Evolutionary conservation across 2,329 filamentous ascomycete species (phyloP).

Genomic region (Pestalotiopsis sp.): DNA sequence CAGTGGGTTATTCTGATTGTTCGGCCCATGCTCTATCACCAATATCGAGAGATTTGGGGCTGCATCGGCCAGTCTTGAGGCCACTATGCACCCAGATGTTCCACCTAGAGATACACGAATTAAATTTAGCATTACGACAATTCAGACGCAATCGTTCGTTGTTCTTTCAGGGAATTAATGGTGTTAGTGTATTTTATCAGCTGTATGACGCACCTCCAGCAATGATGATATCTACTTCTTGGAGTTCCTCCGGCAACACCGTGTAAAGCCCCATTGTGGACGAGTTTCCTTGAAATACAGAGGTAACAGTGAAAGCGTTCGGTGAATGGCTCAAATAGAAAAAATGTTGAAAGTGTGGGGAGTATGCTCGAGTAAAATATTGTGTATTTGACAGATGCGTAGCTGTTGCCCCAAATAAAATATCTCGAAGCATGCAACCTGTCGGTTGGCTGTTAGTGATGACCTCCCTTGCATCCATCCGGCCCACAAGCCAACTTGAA

Average conservation of each 20-base stretch:
- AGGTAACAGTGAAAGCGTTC: neutral
- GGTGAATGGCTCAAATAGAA: too few relatives aligned
- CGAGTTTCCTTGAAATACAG: neutral
- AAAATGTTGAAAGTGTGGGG: too few relatives aligned
- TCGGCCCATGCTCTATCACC: neutral
- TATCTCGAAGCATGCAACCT: too few relatives aligned
- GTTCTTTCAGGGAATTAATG: neutral
- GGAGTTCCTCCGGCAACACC: neutral
- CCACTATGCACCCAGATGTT: neutral
- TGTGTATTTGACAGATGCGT: too few relatives aligned
- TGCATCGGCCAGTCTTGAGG: conserved; percentile 4
- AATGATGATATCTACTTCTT: neutral
- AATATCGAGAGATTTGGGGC: neutral
- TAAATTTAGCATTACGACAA: neutral
- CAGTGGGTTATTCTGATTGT: neutral
- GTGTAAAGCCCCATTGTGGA: neutral
- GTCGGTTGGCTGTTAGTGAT: too few relatives aligned
- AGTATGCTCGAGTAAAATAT: too few relatives aligned
- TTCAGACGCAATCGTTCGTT: neutral
- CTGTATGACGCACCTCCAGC: neutral
- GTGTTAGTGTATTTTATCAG: neutral
- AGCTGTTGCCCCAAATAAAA: too few relatives aligned
- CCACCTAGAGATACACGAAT: neutral
- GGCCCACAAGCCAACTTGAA: too few relatives aligned
- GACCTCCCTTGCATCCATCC: too few relatives aligned